These are phyloP conservation scores for Amesomyces nigricolor DNA, from an alignment of 2,329 filamentous ascomycete genomes.

Conservation along the genomic window DNA sequence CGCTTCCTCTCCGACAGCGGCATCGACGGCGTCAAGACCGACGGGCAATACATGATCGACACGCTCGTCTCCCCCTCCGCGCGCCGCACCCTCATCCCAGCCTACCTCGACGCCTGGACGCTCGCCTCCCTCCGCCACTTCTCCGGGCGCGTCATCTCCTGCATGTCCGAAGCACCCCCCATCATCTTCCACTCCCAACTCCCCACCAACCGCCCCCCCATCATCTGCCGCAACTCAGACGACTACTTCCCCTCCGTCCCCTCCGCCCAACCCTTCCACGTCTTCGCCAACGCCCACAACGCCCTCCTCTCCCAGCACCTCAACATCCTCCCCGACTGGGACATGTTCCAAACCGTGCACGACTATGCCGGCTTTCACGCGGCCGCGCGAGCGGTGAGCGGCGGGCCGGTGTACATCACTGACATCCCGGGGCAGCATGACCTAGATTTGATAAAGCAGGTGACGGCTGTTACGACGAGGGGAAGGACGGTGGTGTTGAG, in stretches of 20 bases:
- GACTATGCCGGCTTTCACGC: constrained; percentile 78
- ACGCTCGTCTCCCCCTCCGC: constrained; percentile 61
- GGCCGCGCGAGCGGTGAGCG: constrained; percentile 81
- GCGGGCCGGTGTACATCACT: constrained; percentile 91
- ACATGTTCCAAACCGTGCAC: constrained; percentile 62
- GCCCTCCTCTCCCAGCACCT: constrained; percentile 74
- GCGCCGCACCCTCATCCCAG: constrained; percentile 63
- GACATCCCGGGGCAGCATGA: constrained; percentile 82
- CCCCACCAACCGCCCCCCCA: constrained; percentile 64
- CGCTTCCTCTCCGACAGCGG: constrained; percentile 67
- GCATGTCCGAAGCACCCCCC: constrained; percentile 89
- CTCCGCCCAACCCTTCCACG: constrained; percentile 84
- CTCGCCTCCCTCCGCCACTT: constrained; percentile 74
- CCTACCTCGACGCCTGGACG: constrained; percentile 84
- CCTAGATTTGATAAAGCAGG: constrained; percentile 66
- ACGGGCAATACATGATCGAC: constrained; percentile 87
- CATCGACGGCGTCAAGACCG: constrained; percentile 85
- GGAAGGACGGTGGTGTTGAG: constrained; percentile 76
- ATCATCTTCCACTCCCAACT: constrained; percentile 81
- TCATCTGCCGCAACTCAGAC: constrained; percentile 78
- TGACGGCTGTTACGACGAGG: constrained; percentile 67
- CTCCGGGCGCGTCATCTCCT: constrained; percentile 72
- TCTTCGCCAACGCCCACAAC: constrained; percentile 92
- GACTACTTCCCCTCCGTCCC: constrained; percentile 86
- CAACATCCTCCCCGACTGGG: constrained; percentile 80